Percentiles rank a stretch among this genome's conserved stretches.
Evolutionary conservation across 225 moss, liverwort and hornwort species (phyloP).

Genomic region (Bryoerythrophyllum caledonicum): DNA sequence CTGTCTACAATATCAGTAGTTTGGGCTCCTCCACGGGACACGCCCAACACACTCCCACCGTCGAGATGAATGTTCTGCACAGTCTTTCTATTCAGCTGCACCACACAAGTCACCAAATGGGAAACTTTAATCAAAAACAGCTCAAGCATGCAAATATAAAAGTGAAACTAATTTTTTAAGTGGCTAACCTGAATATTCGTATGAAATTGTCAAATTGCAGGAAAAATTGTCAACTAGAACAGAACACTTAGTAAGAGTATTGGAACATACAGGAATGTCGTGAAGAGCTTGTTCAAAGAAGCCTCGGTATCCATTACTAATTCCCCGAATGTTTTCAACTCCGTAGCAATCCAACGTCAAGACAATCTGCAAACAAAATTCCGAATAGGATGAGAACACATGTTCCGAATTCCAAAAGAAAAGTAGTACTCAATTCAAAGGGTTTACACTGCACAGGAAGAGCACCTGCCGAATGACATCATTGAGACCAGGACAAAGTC

Average conservation of each 20-base stretch:
- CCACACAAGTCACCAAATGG: neutral
- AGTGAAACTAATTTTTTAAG: neutral
- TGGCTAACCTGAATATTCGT: neutral
- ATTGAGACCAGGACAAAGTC: conserved; percentile 91
- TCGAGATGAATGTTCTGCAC: conserved; percentile 85
- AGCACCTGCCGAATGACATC: conserved; percentile 95
- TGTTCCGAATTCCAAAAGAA: neutral
- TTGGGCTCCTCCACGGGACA: conserved; percentile 82
- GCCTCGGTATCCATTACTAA: conserved; percentile 83
- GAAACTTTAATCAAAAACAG: neutral
- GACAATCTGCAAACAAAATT: conserved; percentile 60
- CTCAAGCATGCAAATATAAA: neutral
- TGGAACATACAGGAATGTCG: conserved; percentile 62
- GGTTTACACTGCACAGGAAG: neutral
- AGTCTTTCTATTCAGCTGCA: conserved; percentile 66
- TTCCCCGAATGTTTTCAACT: conserved; percentile 71
- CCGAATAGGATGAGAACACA: neutral
- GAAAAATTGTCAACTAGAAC: neutral
- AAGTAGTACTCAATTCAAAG: neutral
- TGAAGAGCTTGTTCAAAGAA: conserved; percentile 79
- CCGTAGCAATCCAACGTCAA: conserved; percentile 89
- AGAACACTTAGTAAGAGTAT: neutral
- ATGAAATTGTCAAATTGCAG: neutral
- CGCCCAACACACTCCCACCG: conserved; percentile 89
- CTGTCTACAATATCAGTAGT: conserved; percentile 83